phyloP scores from a whole-genome alignment of 2,329 filamentous ascomycete species.

The Sporothrix dimorphospora region DNA sequence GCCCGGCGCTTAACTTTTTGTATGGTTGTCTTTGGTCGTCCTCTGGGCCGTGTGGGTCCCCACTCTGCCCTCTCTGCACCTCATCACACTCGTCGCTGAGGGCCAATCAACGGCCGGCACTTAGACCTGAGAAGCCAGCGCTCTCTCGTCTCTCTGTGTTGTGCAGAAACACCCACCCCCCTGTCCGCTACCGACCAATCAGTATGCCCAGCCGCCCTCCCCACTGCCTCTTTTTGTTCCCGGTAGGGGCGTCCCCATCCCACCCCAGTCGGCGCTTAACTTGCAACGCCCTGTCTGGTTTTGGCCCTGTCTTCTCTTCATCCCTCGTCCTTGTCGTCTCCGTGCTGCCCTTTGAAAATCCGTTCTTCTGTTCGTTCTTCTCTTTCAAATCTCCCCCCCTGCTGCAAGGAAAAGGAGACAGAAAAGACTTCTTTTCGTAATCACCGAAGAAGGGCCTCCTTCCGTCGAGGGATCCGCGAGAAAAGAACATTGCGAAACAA shows the following conservation, averaged over 20 bases:
- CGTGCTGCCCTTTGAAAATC: neutral
- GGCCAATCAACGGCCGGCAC: slow-evolving; percentile 25
- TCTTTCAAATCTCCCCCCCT: neutral
- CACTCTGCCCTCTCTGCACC: neutral
- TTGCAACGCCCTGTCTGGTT: neutral
- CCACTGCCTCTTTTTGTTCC: neutral
- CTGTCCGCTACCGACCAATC: neutral
- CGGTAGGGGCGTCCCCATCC: neutral
- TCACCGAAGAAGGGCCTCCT: slow-evolving; percentile 24
- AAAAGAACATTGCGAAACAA: slow-evolving; percentile 8
- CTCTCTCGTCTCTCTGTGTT: neutral
- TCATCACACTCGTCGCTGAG: neutral
- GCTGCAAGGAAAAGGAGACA: neutral
- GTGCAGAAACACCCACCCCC: slow-evolving; percentile 18
- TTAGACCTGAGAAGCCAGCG: slow-evolving; percentile 23
- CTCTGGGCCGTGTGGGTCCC: slow-evolving; percentile 13
- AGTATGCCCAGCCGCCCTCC: neutral
- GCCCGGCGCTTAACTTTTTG: slow-evolving; percentile 17
- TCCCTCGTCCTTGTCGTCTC: neutral
- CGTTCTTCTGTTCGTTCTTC: neutral
- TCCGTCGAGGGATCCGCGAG: neutral
- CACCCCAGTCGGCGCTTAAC: slow-evolving; percentile 23
- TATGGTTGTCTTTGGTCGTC: neutral
- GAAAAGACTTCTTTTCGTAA: neutral
- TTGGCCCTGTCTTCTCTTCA: neutral